Percentiles rank a stretch among this genome's conserved stretches.
Conservation (phyloP, 2,329 filamentous ascomycete species). For the Helotiales sp. region DNA sequence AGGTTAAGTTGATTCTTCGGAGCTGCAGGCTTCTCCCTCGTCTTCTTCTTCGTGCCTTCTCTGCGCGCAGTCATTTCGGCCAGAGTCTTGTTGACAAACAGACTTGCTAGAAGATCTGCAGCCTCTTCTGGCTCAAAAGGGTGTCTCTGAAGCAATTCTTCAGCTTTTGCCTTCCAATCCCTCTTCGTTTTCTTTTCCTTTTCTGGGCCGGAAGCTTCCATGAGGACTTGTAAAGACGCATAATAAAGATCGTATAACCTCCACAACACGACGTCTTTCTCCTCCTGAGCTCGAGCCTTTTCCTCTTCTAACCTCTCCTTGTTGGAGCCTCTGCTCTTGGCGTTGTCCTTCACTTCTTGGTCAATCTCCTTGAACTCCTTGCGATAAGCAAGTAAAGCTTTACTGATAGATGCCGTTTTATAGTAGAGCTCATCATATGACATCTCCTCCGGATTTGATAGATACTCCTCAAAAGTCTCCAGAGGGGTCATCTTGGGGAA, state of each 20-base stretch:
- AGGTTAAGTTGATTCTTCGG: slow-evolving; percentile 2
- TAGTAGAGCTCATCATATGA: slow-evolving; percentile 29
- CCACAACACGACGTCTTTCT: slow-evolving; percentile 9
- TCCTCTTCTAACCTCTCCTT: slow-evolving; percentile 13
- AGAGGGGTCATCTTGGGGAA: slow-evolving; percentile 29
- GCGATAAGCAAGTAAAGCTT: slow-evolving; percentile 25
- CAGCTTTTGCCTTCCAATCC: neutral
- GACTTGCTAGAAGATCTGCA: neutral
- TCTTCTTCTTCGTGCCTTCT: slow-evolving; percentile 1
- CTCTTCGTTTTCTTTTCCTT: neutral
- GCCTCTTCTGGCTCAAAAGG: neutral
- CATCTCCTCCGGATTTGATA: slow-evolving; percentile 27
- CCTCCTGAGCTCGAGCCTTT: slow-evolving; percentile 3
- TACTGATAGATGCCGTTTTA: slow-evolving; percentile 21
- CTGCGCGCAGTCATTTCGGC: neutral
- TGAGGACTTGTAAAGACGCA: neutral
- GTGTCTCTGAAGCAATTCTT: neutral
- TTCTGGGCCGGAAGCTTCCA: neutral
- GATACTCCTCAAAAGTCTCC: slow-evolving; percentile 27
- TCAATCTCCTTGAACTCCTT: slow-evolving; percentile 30
- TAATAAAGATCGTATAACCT: neutral
- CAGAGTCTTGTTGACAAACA: neutral
- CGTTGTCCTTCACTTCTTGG: slow-evolving; percentile 27
- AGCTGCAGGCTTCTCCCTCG: neutral
- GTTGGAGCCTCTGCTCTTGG: slow-evolving; percentile 21